Conservation (phyloP, 495 filamentous ascomycete genomes). For the Pseudoneurospora amorphoporcata region DNA sequence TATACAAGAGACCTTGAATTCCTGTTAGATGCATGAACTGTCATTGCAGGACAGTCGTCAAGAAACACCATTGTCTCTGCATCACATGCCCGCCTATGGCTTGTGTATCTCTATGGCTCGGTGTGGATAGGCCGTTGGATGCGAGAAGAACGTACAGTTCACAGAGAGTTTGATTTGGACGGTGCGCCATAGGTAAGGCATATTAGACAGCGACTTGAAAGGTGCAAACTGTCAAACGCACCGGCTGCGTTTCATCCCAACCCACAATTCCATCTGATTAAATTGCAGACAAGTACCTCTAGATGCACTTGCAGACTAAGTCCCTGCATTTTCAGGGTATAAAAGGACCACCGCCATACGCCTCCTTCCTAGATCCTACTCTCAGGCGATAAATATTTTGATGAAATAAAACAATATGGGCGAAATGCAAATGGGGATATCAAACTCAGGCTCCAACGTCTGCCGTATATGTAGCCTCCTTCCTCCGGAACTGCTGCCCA, state of each 20-base stretch:
- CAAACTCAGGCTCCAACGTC: background rate
- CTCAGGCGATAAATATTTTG: background rate
- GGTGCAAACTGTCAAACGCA: background rate
- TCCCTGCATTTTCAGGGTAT: background rate
- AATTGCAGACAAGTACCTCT: background rate
- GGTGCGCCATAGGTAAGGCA: background rate
- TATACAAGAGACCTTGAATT: background rate
- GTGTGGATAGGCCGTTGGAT: background rate
- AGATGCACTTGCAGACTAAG: background rate
- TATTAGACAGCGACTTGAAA: background rate
- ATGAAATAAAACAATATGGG: background rate
- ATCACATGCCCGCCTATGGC: background rate
- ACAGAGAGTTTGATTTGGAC: background rate
- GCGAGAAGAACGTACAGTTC: background rate
- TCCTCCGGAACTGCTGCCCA: background rate
- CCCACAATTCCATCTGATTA: background rate
- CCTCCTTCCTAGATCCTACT: background rate
- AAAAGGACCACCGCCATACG: background rate
- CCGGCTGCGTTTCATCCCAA: background rate
- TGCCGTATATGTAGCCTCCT: background rate
- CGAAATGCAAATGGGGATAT: background rate
- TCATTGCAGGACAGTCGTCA: background rate
- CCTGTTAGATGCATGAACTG: background rate
- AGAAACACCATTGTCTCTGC: background rate
- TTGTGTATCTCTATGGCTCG: background rate